Base-by-base conservation (phyloP, 192 early-diverging fungal species). In the Hyaloraphidium curvatum region DNA sequence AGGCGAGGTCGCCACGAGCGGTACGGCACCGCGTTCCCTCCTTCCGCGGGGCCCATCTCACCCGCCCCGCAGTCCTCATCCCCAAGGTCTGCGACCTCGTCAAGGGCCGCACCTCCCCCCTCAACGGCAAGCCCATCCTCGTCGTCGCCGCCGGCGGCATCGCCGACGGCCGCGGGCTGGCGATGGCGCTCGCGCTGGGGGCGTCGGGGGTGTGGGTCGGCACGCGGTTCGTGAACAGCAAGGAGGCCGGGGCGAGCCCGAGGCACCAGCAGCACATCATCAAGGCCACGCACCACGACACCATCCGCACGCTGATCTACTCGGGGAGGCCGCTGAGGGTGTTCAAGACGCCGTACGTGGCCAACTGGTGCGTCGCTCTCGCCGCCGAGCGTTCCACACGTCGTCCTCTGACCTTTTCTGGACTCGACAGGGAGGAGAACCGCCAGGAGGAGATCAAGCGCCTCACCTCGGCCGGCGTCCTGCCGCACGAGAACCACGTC, bases 121-220 rank as follows among this genome's bases (percentile, higher is more conserved):
- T 48, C 7, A 21, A 14, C 7, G 43, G 43, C 43, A 48, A 48
- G 19, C 43, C 43, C 9, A 25, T 48, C 7, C 14, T 48, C 17
- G 43, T 48, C 17, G 7, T 48, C 7, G 43, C 43, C 43, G 43
- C 43, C 17, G 43, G 43, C 7, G 68, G 68, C 13, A 70, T 70
- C 35, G 63, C 52, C 53, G 68, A 70, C 31, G 68, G 68, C 1
- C 61, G 68, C 23, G 68, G 68, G 13, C 59, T 70, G 0, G 68
- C 68, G 11, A 68, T 68, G 62, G 21, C 60, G 21, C 55, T 70
- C 13, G 35, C 55, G 30, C 43, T 65, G 16, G 68, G 68, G 9
- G 68, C 68, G 0, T 30, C 68, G 17, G 68, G 61, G 0, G 68
- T 66, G 2, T 70, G 68, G 68, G 66, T 70, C 28, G 68, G 68